Evolutionary conservation across 2,329 filamentous ascomycete species (phyloP), one percentile per base, ranked within the genome.

Genomic region (Diplodia scrobiculata): DNA sequence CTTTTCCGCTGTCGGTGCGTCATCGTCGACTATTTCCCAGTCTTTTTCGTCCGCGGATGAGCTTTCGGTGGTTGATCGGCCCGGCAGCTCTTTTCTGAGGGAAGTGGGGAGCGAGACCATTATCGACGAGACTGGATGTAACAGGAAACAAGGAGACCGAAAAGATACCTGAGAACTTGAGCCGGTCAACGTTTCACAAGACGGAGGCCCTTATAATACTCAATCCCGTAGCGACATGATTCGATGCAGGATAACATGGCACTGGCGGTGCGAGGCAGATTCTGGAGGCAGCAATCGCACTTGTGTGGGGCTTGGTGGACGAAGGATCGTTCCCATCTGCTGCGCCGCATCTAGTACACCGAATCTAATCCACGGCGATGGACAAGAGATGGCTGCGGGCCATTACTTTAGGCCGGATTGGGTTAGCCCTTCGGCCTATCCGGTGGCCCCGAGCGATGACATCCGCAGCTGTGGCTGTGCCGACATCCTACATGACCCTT

Each of bases 311-410:
- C 1, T 45, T 55, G 53, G 29, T 29, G 13, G 38, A 10, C 27
- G 13, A 29, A 45, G 36, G 38, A 29, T 45, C 17, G 25, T 5
- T 32, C 19, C 4, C 3, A 59, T 1, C 5, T 17, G 21, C 54
- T 59, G 54, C 54, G 54, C 54, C 54, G 54, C 54, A 47, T 55
- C 53, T 55, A 55, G 54, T 19, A 25, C 13, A 34, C 54, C 54
- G 21, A 19, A 45, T 45, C 7, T 17, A 45, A 36, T 36, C 41
- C 13, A 45, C 5, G 17, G 25, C 25, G 36, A 29, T 13, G 13
- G 36, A 1, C 19, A 21, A n/a, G 13, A 29, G 38, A 17, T n/a
- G n/a, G n/a, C 45, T 47, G 36, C 54, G 54, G 25, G 21, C 14
- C 54, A 3, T 29, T 13, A 5, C 11, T 17, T 59, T 5, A 45